A percentile compares a stretch with the other conserved stretches of the same genome.
Conservation (phyloP, 1,139 yeast genomes). For the Blastobotrys capitulatus region DNA sequence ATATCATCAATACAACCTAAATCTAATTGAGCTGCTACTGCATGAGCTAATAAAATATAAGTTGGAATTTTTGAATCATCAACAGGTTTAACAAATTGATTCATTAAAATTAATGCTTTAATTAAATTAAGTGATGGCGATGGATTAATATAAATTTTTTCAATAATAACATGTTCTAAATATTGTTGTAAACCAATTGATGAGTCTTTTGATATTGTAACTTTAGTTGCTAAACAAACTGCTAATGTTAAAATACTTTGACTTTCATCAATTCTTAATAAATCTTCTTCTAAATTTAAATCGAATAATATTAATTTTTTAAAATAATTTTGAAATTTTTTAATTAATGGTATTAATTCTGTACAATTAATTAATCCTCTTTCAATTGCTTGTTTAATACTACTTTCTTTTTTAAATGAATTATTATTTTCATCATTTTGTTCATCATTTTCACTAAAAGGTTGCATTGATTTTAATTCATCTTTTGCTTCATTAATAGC, state of each 20-base stretch:
- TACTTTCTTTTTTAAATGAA: slow-evolving; percentile 36
- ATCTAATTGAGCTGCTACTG: slow-evolving; percentile 38
- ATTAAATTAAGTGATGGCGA: slow-evolving; percentile 37
- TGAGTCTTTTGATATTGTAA: slow-evolving; percentile 37
- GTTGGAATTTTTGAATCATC: slow-evolving; percentile 8
- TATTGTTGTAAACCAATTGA: slow-evolving; percentile 42
- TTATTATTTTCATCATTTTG: not conserved
- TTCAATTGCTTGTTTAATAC: slow-evolving; percentile 32
- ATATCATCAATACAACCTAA: slow-evolving; percentile 9
- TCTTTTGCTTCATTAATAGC: slow-evolving; percentile 13
- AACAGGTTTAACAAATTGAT: slow-evolving; percentile 7
- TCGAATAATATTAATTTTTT: slow-evolving; percentile 38
- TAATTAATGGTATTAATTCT: not conserved
- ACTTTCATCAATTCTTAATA: slow-evolving; percentile 40
- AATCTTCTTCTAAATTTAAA: slow-evolving; percentile 32
- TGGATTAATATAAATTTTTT: slow-evolving; percentile 42
- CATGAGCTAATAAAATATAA: slow-evolving; percentile 15
- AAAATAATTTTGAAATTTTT: not conserved
- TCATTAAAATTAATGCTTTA: slow-evolving; percentile 10
- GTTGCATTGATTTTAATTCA: slow-evolving; percentile 25
- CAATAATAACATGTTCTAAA: slow-evolving; percentile 44
- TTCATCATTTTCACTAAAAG: not conserved
- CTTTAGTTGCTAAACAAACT: slow-evolving; percentile 45
- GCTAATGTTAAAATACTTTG: slow-evolving; percentile 44
- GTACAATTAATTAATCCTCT: not conserved